Conservation (phyloP, 192 early-diverging fungal species). For the Podila epigama region DNA sequence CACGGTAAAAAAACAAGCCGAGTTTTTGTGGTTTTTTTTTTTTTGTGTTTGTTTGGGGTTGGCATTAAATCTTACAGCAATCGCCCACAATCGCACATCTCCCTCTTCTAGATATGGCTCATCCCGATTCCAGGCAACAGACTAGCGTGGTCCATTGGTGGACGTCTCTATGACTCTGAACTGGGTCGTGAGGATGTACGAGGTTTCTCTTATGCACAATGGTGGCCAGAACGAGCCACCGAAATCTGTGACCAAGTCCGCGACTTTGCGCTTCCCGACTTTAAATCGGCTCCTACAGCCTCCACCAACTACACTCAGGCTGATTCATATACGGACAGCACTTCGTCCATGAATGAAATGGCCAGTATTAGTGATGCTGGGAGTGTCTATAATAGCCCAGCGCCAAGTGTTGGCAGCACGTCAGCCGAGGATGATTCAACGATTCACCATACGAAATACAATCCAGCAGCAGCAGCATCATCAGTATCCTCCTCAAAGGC, state of each 20-base stretch:
- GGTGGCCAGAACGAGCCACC: slow-evolving; percentile 32
- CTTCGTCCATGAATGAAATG: not conserved
- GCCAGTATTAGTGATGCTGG: not conserved
- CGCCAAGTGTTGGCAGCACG: not conserved
- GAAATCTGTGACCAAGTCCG: slow-evolving; percentile 44
- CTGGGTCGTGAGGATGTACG: slow-evolving; percentile 32
- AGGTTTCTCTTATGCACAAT: slow-evolving; percentile 43
- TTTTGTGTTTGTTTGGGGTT: no score
- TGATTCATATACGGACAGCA: not conserved
- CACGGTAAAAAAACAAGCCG: slow-evolving; percentile 23
- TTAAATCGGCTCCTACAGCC: not conserved
- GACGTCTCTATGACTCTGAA: slow-evolving; percentile 25
- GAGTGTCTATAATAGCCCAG: not conserved
- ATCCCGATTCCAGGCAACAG: slow-evolving; percentile 36
- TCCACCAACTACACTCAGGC: slow-evolving; percentile 1
- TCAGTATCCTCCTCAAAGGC: not conserved
- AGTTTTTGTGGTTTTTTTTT: no score
- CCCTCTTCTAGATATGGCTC: slow-evolving; percentile 25
- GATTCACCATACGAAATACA: no score
- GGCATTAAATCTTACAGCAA: not conserved
- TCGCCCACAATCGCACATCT: not conserved
- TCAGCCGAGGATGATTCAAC: not conserved
- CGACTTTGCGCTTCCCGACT: slow-evolving; percentile 24
- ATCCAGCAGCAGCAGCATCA: not conserved
- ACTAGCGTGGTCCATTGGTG: slow-evolving; percentile 44